These are phyloP conservation scores for Prunus padus DNA, from an alignment of 306 rosid species.

Conservation along the genomic window DNA sequence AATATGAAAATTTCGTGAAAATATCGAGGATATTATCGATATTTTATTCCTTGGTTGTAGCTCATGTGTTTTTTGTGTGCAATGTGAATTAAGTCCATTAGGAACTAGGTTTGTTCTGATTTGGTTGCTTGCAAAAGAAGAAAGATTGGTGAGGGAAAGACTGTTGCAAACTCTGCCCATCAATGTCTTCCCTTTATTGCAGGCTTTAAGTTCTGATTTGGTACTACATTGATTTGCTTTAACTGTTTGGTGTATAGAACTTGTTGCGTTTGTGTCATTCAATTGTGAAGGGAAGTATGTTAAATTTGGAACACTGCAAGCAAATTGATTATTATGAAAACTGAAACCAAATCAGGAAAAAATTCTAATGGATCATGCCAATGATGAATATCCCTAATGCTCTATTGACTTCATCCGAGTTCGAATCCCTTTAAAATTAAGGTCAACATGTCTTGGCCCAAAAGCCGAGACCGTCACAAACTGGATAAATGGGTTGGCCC, in stretches of 20 bases:
- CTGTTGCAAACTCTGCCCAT: background rate
- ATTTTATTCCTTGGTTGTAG: no score
- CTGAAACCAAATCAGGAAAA: no score
- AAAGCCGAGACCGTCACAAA: no score
- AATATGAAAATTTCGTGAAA: no score
- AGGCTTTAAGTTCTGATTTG: background rate
- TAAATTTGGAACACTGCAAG: background rate
- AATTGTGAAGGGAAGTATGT: background rate
- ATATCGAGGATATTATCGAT: no score
- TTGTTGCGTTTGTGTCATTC: background rate
- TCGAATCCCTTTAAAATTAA: no score
- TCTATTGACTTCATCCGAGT: rapidly evolving
- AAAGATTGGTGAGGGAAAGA: background rate
- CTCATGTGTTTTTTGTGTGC: background rate
- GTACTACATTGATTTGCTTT: background rate
- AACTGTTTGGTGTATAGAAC: background rate
- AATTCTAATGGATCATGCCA: no score
- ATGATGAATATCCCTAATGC: no score
- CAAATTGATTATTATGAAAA: background rate
- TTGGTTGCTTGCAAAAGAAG: background rate
- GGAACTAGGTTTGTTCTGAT: background rate
- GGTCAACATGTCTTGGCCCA: no score
- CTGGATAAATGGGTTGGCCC: no score
- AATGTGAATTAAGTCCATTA: background rate
- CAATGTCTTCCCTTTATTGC: background rate